Evolutionary conservation across 2,329 filamentous ascomycete genomes (phyloP).

Genomic region (Aureobasidium pullulans): DNA sequence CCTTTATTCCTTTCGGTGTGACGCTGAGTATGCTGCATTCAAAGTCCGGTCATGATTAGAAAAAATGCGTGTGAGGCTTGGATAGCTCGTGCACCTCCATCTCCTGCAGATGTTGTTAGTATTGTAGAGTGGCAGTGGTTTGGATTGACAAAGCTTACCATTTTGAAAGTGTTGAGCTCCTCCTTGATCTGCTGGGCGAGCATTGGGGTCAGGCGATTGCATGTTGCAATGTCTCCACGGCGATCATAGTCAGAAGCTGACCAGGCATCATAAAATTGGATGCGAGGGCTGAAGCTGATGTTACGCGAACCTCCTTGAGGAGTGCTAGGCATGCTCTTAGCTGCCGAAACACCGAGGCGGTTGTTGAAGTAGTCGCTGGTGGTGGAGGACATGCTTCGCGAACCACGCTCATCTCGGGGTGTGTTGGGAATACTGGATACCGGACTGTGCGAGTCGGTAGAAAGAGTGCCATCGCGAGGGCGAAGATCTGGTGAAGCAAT

Average conservation of each 20-base stretch:
- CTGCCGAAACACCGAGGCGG: conserved; percentile 61
- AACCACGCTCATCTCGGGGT: conserved; percentile 68
- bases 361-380: conserved; percentile 84
- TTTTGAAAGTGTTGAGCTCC: conserved; percentile 98
- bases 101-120: conserved; percentile 59
- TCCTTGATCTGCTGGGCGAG: conserved; percentile 99
- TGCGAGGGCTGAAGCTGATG: conserved; percentile 78
- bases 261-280: conserved; percentile 96
- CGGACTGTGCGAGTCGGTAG: conserved; percentile 67
- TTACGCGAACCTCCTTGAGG: conserved; percentile 58
- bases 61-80: conserved; percentile 99
- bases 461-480: conserved; percentile 53
- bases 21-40: conserved; percentile 14
- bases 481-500: conserved; percentile 62
- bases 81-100: conserved; percentile 99
- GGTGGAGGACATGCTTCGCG: conserved; percentile 26
- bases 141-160: conserved; percentile 55
- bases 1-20: conserved; percentile 2
- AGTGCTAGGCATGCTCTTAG: conserved; percentile 73
- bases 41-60: conserved; percentile 54
- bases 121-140: not conserved
- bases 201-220: conserved; percentile 94
- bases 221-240: conserved; percentile 90
- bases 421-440: conserved; percentile 83
- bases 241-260: conserved; percentile 92